phyloP scores from a whole-genome alignment of 176 grass and related monocot genomes.

The Coix lacrymajobi region DNA sequence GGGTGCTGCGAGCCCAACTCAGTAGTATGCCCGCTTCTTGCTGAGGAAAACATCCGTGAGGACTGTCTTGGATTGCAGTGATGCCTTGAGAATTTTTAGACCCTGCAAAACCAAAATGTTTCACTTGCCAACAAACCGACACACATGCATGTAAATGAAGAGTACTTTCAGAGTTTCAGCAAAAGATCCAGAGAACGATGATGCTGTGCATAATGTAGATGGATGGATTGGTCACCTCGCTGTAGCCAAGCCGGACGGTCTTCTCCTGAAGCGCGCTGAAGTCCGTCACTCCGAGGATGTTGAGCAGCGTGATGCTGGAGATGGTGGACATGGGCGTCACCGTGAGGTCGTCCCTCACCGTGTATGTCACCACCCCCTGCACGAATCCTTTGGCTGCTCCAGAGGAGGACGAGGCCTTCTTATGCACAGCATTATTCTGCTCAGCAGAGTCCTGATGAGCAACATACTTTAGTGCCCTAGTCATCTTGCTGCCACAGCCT shows the following conservation, averaged over 20 bases:
- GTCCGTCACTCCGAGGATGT: not conserved
- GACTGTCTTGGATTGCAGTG: conserved; percentile 28
- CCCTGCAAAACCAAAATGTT: not conserved
- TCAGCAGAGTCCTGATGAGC: not conserved
- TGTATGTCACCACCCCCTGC: conserved; percentile 27
- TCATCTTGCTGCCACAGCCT: not conserved
- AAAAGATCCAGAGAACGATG: not conserved
- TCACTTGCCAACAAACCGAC: not conserved
- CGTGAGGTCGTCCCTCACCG: conserved; percentile 21
- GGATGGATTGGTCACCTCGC: not conserved
- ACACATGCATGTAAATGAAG: not conserved
- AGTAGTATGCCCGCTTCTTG: not conserved
- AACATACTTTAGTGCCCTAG: not conserved
- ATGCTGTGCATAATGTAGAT: not conserved
- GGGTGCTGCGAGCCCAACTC: no score
- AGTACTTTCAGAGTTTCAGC: not conserved
- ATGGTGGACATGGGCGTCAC: conserved; percentile 38
- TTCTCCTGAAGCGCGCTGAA: conserved; percentile 9
- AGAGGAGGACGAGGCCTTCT: no score
- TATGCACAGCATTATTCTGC: no score
- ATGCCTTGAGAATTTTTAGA: conserved; percentile 31
- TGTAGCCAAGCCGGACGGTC: conserved; percentile 17
- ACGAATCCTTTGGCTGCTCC: conserved; percentile 12
- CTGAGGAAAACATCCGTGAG: conserved; percentile 42
- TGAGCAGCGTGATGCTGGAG: conserved; percentile 31